Base-by-base conservation (phyloP, 139 green algal genomes). In the Microglena sp. region DNA sequence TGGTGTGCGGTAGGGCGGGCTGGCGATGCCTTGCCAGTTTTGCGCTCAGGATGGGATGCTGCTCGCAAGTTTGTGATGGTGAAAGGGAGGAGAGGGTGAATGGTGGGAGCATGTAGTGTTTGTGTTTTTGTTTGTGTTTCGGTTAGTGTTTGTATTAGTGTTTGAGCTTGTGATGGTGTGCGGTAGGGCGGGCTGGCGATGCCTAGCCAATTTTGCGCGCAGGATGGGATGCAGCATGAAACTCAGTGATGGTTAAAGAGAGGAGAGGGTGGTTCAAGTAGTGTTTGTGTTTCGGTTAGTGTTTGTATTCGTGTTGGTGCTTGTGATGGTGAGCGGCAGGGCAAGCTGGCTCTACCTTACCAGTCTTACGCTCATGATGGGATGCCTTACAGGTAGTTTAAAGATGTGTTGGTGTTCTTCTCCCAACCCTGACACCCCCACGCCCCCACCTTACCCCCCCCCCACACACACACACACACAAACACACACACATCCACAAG, bases 121-220 rank as follows among this genome's bases (percentile, higher is more conserved):
- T 11, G 15, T 50, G 40, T 50, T 27, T 26, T 31, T 18, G 50
- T 59, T 59, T 6, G 11, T n/a, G 24, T n/a, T 11, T 6, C 24
- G 15, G 50, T n/a, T 11, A 32, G 50, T n/a, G n/a, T n/a, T n/a
- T n/a, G n/a, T n/a, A n/a, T 6, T 31, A 15, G 15, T 15, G 15
- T 45, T 15, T 50, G 11, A n/a, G n/a, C n/a, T n/a, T n/a, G n/a
- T n/a, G 62, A 62, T 87, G 81, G 7, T 71, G 70, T 11, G 67
- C 33, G 8, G 81, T 87, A 4, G 80, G 62, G 11, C 73, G 75
- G 31, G 73, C 65, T 8, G 80, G 80, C 4, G 67, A 57, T 24
- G 75, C 76, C 67, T 77, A 76, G 56, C 79, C 79, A 1, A 45
- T 66, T 58, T 81, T 81, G 21, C 79, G 69, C 64, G 75, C 66